Percentiles rank a stretch among this genome's conserved stretches.
These are phyloP conservation scores for Patellifolia procumbens DNA, from an alignment of 179 eudicot species.

Conservation along the genomic window DNA sequence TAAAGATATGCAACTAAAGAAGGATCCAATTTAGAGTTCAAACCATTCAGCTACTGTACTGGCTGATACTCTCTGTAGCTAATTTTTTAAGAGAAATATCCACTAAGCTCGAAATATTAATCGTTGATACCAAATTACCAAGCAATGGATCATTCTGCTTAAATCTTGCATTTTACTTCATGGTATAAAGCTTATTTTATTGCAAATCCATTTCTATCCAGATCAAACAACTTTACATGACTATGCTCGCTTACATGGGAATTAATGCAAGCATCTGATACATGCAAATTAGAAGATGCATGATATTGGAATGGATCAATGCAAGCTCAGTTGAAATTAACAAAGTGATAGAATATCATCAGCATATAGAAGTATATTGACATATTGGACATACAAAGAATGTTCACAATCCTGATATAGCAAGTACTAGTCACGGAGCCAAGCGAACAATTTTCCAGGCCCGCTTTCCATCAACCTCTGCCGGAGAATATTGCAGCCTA, in stretches of 20 bases:
- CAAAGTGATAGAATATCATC: conserved; percentile 3
- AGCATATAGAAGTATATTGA: conserved; percentile 11
- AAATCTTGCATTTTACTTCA: too few species aligned
- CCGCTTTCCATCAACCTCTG: conserved; percentile 51
- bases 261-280: neutral
- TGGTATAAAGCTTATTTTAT: neutral
- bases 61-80: neutral
- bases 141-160: neutral
- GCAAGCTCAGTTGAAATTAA: neutral
- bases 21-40: neutral
- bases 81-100: neutral
- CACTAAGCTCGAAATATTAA: neutral
- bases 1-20: conserved; percentile 11
- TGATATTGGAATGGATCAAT: neutral
- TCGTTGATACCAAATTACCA: conserved; percentile 5
- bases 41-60: conserved; percentile 8
- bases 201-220: neutral
- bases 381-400: conserved; percentile 14
- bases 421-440: conserved; percentile 79
- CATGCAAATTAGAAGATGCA: conserved; percentile 10
- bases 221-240: neutral
- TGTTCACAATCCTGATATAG: conserved; percentile 51
- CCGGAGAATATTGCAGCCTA: conserved; percentile 73
- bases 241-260: conserved; percentile 3
- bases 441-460: conserved; percentile 78